Evolutionary conservation across 202 grass and related monocot species (phyloP), one percentile per base, ranked within the genome.

Genomic region (Schoenoplectus triqueter): DNA sequence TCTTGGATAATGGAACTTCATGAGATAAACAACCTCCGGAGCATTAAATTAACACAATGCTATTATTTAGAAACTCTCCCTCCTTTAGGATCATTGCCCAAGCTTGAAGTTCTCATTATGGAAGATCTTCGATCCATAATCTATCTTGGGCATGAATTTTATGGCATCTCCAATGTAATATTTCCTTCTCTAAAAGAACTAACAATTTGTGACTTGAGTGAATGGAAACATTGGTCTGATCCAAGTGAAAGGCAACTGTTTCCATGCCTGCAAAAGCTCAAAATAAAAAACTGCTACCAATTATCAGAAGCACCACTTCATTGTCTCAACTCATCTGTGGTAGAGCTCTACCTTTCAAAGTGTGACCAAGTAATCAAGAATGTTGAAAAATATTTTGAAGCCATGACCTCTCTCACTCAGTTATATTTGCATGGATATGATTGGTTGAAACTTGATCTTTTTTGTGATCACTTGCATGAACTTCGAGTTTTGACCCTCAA

Each of bases 151-250:
- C 5, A 73, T 20, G 46, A 64, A 60, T 21, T 80, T n/a, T 55
- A 80, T 64, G 81, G 80, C 45, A 42, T 3, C 31, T 59, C 44
- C 21, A 14, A 55, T 21, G 62, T 65, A 4, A 57, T 44, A 3
- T 86, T 86, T 50, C 84, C 72, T 55, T 86, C 50, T 78, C 49
- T 86, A 42, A 67, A 44, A 55, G 84, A 86, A 66, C 31, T 86
- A 14, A n/a, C 15, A 56, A 68, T 86, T 5, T 19, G 4, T 19
- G 2, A 49, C 0, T 56, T 86, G 4, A 11, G 4, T 5, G 10
- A 51, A 14, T 86, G 72, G 84, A 45, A 41, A 64, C n/a, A 51
- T 52, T 80, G 84, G 73, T 86, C 61, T 0, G 19, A 54, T 40
- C 46, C 56, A 66, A 10, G 61, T 14, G 15, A 54, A 41, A 79